Base-by-base conservation (phyloP, 768 basidiomycete genomes). In the Lactarius sanguifluus region DNA sequence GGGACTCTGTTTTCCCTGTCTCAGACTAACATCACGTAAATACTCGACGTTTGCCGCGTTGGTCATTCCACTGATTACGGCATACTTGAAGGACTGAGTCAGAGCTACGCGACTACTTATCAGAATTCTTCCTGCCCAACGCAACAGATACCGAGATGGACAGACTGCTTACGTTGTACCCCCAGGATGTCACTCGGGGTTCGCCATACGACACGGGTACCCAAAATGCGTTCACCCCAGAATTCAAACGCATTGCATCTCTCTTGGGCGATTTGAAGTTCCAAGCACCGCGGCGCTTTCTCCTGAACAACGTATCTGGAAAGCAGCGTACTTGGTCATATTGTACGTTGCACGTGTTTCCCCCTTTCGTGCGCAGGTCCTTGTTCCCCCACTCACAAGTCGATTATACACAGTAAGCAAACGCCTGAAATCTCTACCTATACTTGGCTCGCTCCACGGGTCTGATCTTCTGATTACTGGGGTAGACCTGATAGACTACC, bases 181-280 rank as follows among this genome's bases (percentile, higher is more conserved):
- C 69, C 20, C 55, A 57, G 15, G 60, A 71, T 38, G 25, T 62
- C 62, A 25, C 70, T 20, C 43, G 73, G 62, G 75, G 75, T 0
- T 76, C 74, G 12, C 75, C 75, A 3, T 76, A 71, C 47, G 69
- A 70, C 18, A 74, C 77, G 9, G 75, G 74, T 41, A 10, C n/a
- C 3, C n/a, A 58, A 16, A 45, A 68, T 50, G 41, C 60, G n/a
- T 5, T 47, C 45, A 79, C 79, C 4, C 79, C 79, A 5, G 62
- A 81, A 68, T 81, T 72, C 70, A 81, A 81, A 64, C 77, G 80
- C 5, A 64, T 80, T 12, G 76, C 79, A 1, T 77, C 78, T 0
- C 66, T 79, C 15, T 73, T 74, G 47, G 80, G 80, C 1, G 80
- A 82, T 64, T 56, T 72, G 6, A 52, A 62, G 15, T 80, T 79